Evolutionary conservation across 805 yeast genomes (phyloP), one percentile per base, ranked within the genome.

Genomic region (Grigorovia transvaalensis): DNA sequence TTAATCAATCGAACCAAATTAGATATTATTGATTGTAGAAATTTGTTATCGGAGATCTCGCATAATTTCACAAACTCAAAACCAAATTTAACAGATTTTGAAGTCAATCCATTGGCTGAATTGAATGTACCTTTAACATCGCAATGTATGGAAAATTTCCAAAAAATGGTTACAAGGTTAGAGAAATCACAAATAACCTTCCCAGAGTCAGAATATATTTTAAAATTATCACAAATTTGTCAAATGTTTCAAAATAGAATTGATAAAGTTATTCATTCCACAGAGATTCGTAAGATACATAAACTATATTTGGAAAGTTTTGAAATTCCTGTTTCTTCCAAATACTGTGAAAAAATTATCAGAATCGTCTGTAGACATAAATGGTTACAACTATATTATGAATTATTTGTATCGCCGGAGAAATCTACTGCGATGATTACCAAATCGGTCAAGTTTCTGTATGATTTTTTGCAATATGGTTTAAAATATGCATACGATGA

Each of bases 201-300:
- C 17, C 43, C 51, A 17, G 51, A 49, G 29, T 35, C 45, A 47
- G 51, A 44, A 11, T 30, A 45, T 38, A 30, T 45, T 8, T 7
- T 49, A 5, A 44, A 49, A 20, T 45, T 49, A 29, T 35, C 38
- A 17, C 23, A 45, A 17, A 27, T 38, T 13, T 19, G 43, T 38
- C 18, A 35, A 44, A 15, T 30, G 18, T 44, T 49, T 17, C 17
- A 45, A 18, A 11, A n/a, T 7, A 38, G 15, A 11, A 45, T 42
- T 9, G 88, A 83, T 63, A 84, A 80, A 0, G 74, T 72, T 15
- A 29, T 51, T 4, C 13, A 41, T 19, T 44, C 51, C 5, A 49
- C 38, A 35, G 45, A 45, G 11, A 19, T 52, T 11, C 41, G 47
- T 30, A 44, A 20, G 15, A n/a, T 52, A 6, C 30, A 46, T 11